Evolutionary conservation across 176 grass and related monocot genomes (phyloP).

Genomic region (Aegilops bicornis): DNA sequence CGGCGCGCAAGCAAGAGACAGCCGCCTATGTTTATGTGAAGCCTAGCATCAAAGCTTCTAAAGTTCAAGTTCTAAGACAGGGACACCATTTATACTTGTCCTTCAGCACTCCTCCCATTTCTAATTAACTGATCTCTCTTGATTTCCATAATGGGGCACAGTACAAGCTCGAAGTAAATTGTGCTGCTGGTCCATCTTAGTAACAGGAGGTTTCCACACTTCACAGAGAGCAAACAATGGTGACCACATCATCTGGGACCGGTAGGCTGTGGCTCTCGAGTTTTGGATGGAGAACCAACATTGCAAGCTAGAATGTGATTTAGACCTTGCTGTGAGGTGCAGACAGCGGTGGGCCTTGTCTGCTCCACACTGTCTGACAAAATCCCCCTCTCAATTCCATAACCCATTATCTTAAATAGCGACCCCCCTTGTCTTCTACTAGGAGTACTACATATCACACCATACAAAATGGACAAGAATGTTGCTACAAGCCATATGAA

Average conservation of each 20-base stretch:
- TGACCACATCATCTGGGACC: conserved; percentile 13
- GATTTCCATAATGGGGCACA: background rate
- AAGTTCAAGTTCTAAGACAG: background rate
- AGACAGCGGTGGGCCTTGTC: conserved; percentile 42
- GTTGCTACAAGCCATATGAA: background rate
- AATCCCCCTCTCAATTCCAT: conserved; percentile 22
- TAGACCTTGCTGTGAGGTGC: conserved; percentile 23
- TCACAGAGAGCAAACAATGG: conserved; percentile 18
- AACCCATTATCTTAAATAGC: conserved; percentile 3
- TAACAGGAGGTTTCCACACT: conserved; percentile 26
- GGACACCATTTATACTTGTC: background rate
- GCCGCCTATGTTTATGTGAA: background rate
- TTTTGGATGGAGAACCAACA: conserved; percentile 18
- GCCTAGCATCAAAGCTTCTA: background rate
- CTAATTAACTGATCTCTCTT: background rate
- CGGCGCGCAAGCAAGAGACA: background rate
- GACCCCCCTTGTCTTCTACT: background rate
- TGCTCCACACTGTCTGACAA: conserved; percentile 21
- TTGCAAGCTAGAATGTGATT: conserved; percentile 6
- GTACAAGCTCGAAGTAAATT: background rate
- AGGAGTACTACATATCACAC: background rate
- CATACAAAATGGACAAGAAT: background rate
- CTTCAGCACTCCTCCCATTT: background rate
- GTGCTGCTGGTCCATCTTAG: conserved; percentile 27
- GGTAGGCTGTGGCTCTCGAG: background rate